phyloP scores from a whole-genome alignment of 345 rosid species.

The Psidium friedrichsthalianum region DNA sequence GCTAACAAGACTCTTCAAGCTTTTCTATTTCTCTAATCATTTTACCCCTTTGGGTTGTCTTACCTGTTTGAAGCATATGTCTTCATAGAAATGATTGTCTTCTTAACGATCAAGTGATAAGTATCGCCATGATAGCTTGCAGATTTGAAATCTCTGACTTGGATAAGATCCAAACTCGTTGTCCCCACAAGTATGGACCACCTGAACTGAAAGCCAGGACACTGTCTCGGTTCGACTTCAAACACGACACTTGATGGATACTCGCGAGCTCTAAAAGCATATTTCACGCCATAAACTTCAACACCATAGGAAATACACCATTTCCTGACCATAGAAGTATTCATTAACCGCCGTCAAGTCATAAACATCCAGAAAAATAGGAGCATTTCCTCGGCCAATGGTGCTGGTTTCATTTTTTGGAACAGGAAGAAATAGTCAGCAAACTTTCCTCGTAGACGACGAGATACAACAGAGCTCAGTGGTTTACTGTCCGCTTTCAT shows the following conservation, averaged over 20 bases:
- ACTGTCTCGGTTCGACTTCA: constrained; percentile 58
- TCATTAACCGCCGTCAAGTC: constrained; percentile 57
- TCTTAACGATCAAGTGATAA: constrained; percentile 56
- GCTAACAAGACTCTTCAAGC: too few species aligned
- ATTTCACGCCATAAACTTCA: constrained; percentile 60
- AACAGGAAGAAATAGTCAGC: constrained; percentile 37
- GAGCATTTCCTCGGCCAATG: constrained; percentile 32
- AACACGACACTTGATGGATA: constrained; percentile 54
- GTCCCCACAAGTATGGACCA: constrained; percentile 55
- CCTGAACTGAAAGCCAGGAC: constrained; percentile 74
- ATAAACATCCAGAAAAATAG: constrained; percentile 57
- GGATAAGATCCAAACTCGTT: constrained; percentile 48
- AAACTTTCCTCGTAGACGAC: constrained; percentile 18
- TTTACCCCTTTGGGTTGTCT: constrained; percentile 57
- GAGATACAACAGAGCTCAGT: constrained; percentile 31
- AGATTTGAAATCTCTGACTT: constrained; percentile 47
- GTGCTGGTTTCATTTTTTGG: constrained; percentile 35
- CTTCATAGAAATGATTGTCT: constrained; percentile 69
- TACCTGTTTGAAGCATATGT: constrained; percentile 55
- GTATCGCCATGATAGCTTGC: constrained; percentile 42
- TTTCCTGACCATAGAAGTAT: constrained; percentile 68
- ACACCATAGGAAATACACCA: constrained; percentile 63
- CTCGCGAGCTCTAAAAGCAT: constrained; percentile 68
- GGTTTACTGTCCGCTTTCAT: constrained; percentile 24
- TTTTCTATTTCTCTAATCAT: too few species aligned